These are phyloP conservation scores for Mucor indicus DNA, from an alignment of 371 early-diverging fungal genomes.

Conservation along the genomic window DNA sequence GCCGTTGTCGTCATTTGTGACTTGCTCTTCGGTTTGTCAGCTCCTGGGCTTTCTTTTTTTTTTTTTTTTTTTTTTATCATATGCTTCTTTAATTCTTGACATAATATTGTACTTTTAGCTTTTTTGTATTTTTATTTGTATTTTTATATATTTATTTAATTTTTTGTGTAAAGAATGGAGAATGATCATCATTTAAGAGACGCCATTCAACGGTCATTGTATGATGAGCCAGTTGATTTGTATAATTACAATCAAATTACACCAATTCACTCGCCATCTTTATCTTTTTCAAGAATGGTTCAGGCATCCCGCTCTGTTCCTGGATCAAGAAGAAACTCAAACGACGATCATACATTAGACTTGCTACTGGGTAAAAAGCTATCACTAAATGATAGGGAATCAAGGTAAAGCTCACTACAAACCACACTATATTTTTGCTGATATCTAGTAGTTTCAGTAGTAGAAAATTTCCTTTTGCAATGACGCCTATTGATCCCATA, in stretches of 20 bases:
- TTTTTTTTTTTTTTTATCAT: no score
- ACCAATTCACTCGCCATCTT: constrained; percentile 3
- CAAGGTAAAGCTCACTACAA: background rate
- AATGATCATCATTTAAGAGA: constrained; percentile 3
- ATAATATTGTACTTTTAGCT: background rate
- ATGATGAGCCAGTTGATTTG: constrained; percentile 12
- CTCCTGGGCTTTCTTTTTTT: no score
- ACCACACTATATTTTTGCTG: background rate
- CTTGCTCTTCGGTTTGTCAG: no score
- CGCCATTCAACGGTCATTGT: constrained; percentile 4
- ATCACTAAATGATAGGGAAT: constrained; percentile 13
- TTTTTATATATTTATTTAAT: background rate
- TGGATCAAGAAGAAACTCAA: constrained; percentile 38
- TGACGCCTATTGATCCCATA: constrained; percentile 4
- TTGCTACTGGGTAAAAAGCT: constrained; percentile 2
- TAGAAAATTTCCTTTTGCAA: constrained; percentile 11
- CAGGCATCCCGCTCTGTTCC: constrained; percentile 26
- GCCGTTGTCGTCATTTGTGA: no score
- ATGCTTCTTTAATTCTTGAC: no score
- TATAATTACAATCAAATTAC: constrained; percentile 12
- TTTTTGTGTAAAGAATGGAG: background rate
- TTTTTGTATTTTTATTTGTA: background rate
- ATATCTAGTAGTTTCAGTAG: constrained; percentile 7
- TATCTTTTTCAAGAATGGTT: constrained; percentile 10
- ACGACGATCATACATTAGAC: constrained; percentile 18